phyloP scores from a whole-genome alignment of 352 stramenopile species.

The Phytophthora rubi region DNA sequence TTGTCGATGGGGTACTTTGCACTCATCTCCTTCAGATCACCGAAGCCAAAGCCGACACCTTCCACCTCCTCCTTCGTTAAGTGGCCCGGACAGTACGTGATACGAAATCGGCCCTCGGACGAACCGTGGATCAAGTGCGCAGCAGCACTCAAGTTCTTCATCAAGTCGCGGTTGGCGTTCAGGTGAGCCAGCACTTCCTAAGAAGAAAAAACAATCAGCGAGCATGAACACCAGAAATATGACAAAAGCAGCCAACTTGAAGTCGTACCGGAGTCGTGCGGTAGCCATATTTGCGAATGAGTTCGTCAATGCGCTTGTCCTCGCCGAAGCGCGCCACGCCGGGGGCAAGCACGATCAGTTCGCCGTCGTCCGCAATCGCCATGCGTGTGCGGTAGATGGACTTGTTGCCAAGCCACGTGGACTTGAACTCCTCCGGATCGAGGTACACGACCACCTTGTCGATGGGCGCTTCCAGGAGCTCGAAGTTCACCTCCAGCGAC shows the following conservation, averaged over 20 bases:
- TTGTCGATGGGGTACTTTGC: conserved; percentile 81
- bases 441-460: conserved; percentile 97
- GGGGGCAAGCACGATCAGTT: conserved; percentile 95
- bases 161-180: conserved; percentile 92
- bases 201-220: conserved; percentile 9
- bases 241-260: background rate
- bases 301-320: conserved; percentile 92
- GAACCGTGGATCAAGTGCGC: conserved; percentile 98
- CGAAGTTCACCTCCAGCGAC: conserved; percentile 97
- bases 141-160: conserved; percentile 94
- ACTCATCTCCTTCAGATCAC: conserved; percentile 85
- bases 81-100: conserved; percentile 94
- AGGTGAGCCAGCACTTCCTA: conserved; percentile 94
- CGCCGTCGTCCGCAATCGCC: conserved; percentile 95
- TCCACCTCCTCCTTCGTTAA: conserved; percentile 95
- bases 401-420: conserved; percentile 98
- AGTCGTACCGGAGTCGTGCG: conserved; percentile 90
- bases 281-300: conserved; percentile 98
- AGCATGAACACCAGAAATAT: conserved; percentile 2
- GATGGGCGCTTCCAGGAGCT: conserved; percentile 90
- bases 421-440: conserved; percentile 97
- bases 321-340: conserved; percentile 96
- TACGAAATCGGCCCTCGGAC: conserved; percentile 96
- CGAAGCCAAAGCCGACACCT: conserved; percentile 93
- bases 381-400: conserved; percentile 98